phyloP scores from a whole-genome alignment of 2,329 filamentous ascomycete species.

The Colletotrichum limetticola region DNA sequence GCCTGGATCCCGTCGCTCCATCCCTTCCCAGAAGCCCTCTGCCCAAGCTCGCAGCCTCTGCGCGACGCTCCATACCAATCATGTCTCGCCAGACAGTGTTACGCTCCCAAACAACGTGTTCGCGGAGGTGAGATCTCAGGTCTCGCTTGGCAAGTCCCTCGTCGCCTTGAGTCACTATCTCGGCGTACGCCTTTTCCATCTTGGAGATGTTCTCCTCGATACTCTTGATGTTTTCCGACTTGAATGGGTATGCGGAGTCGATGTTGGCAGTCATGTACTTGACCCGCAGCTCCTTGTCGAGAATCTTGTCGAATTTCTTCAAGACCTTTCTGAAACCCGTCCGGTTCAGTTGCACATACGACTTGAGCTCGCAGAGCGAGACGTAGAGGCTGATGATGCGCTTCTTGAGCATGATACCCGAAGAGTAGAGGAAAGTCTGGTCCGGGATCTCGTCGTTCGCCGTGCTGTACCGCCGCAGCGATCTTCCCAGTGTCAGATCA shows the following conservation, averaged over 20 bases:
- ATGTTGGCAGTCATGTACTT: conserved; percentile 81
- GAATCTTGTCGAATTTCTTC: conserved; percentile 98
- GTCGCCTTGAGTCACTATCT: conserved; percentile 86
- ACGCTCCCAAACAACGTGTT: conserved; percentile 98
- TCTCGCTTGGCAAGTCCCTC: conserved; percentile 81
- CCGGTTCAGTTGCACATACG: conserved; percentile 94
- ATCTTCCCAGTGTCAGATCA: conserved; percentile 62
- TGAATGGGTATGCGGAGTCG: conserved; percentile 84
- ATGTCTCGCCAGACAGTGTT: conserved; percentile 99
- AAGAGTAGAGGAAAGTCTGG: conserved; percentile 72
- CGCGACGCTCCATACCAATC: conserved; percentile 96
- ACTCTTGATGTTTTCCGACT: conserved; percentile 73
- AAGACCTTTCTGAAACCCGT: conserved; percentile 96
- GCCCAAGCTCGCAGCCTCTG: conserved; percentile 92
- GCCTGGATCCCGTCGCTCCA: conserved; percentile 72
- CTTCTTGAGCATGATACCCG: conserved; percentile 90
- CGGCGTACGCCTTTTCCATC: conserved; percentile 84
- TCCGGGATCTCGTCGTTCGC: conserved; percentile 84
- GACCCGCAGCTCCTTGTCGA: conserved; percentile 82
- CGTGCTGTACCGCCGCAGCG: conserved; percentile 70
- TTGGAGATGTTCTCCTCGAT: conserved; percentile 78
- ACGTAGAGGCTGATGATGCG: conserved; percentile 89
- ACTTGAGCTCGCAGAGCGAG: conserved; percentile 93
- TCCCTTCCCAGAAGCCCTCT: conserved; percentile 83
- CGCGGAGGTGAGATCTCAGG: conserved; percentile 87